These are phyloP conservation scores for Dalbergia oliveri DNA, from an alignment of 306 rosid species.

Conservation along the genomic window DNA sequence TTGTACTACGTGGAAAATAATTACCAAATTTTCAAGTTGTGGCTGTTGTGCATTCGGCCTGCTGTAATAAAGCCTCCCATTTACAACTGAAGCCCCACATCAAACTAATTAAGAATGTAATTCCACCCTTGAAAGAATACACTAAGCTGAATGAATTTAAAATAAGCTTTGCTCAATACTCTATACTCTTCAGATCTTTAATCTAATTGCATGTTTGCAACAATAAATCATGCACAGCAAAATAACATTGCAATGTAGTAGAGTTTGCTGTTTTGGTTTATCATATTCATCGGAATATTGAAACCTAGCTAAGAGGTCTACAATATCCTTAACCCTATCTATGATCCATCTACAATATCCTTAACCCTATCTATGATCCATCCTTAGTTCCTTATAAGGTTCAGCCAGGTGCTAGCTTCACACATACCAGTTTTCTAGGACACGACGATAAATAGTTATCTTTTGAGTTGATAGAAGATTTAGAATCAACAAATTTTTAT, in stretches of 20 bases:
- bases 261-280: neutral
- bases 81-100: too few relatives aligned
- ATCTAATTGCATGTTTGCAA: neutral
- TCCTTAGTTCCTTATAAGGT: too few relatives aligned
- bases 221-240: neutral
- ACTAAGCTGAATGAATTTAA: neutral
- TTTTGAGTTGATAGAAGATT: neutral
- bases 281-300: neutral
- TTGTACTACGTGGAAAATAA: too few relatives aligned
- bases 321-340: neutral
- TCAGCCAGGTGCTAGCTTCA: too few relatives aligned
- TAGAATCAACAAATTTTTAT: neutral
- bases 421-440: too few relatives aligned
- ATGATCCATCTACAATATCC: neutral
- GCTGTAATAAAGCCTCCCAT: too few relatives aligned
- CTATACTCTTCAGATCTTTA: neutral
- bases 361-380: neutral
- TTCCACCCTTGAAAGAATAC: too few relatives aligned
- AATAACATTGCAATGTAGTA: neutral
- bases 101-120: neutral
- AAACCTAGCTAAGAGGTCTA: conserved; percentile 6
- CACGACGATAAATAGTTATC: too few relatives aligned
- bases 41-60: too few relatives aligned
- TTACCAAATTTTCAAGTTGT: too few relatives aligned
- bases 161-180: neutral